Evolutionary conservation across 202 grass and related monocot genomes (phyloP).

Genomic region (Musa balbisiana): DNA sequence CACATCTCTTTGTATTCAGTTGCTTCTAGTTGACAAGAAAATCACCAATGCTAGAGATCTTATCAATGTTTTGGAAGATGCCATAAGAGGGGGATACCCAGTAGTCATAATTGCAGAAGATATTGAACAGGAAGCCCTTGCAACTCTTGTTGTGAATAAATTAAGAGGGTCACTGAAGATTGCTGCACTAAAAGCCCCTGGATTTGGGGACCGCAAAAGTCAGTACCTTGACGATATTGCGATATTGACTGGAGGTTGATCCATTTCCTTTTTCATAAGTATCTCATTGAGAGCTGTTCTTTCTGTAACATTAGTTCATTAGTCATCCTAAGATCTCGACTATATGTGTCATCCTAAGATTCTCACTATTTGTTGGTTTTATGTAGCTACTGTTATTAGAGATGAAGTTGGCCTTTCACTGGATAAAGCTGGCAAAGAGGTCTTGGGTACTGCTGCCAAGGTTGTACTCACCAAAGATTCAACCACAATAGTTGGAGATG

Average conservation of each 20-base stretch:
- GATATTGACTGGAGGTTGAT: constrained; percentile 77
- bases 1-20: constrained; percentile 27
- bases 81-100: constrained; percentile 81
- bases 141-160: constrained; percentile 96
- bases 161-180: constrained; percentile 91
- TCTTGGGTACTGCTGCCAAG: constrained; percentile 82
- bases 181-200: constrained; percentile 87
- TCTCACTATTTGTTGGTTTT: background rate
- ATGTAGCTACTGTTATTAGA: constrained; percentile 82
- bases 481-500: constrained; percentile 92
- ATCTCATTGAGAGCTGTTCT: background rate
- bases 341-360: no score
- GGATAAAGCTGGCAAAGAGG: constrained; percentile 79
- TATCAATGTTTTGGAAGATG: constrained; percentile 90
- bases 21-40: constrained; percentile 96
- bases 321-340: background rate
- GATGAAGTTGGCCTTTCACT: constrained; percentile 87
- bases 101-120: constrained; percentile 91
- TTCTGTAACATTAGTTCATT: background rate
- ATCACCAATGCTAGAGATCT: constrained; percentile 92
- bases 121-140: constrained; percentile 97
- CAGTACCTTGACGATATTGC: constrained; percentile 98
- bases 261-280: constrained; percentile 2
- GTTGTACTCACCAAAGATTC: constrained; percentile 85
- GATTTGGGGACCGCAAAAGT: constrained; percentile 91